phyloP scores from a whole-genome alignment of 2,329 filamentous ascomycete genomes.

The Neofusicoccum parvum region DNA sequence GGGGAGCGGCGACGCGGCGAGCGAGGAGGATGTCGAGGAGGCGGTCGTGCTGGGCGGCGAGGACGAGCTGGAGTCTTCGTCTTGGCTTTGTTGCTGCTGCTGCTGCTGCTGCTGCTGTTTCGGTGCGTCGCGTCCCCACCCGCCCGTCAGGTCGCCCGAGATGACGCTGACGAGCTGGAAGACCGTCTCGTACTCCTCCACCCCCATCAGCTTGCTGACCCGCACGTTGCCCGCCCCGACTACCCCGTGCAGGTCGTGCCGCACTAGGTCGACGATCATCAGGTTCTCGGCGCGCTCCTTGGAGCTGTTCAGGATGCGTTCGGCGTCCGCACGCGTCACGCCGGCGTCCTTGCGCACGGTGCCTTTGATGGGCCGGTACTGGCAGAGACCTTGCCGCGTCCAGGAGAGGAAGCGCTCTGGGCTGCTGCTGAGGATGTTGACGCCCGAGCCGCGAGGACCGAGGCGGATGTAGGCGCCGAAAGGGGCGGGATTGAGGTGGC shows the following conservation, averaged over 20 bases:
- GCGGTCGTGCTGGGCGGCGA: not conserved
- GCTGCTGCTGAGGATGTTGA: constrained; percentile 77
- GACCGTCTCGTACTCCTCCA: constrained; percentile 89
- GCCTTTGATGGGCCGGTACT: constrained; percentile 94
- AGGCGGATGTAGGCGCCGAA: constrained; percentile 83
- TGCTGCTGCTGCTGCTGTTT: no score
- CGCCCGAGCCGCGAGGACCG: constrained; percentile 42
- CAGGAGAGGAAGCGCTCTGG: constrained; percentile 86
- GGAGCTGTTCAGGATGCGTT: constrained; percentile 70
- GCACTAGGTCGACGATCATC: constrained; percentile 97
- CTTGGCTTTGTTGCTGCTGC: not conserved
- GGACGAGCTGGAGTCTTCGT: not conserved
- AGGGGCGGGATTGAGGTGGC: constrained; percentile 74
- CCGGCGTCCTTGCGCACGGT: constrained; percentile 78
- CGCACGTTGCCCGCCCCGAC: constrained; percentile 72
- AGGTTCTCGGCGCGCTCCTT: constrained; percentile 96
- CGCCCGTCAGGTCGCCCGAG: constrained; percentile 56
- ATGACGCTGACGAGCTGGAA: constrained; percentile 91
- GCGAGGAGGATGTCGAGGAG: not conserved
- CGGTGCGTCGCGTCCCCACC: not conserved
- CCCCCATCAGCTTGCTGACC: constrained; percentile 77
- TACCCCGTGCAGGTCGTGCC: constrained; percentile 87
- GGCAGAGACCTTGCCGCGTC: constrained; percentile 62
- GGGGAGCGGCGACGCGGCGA: not conserved
- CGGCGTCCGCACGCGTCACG: constrained; percentile 72